Conservation (phyloP, 768 basidiomycete species). For the Xerocomus brunneocitrinus region DNA sequence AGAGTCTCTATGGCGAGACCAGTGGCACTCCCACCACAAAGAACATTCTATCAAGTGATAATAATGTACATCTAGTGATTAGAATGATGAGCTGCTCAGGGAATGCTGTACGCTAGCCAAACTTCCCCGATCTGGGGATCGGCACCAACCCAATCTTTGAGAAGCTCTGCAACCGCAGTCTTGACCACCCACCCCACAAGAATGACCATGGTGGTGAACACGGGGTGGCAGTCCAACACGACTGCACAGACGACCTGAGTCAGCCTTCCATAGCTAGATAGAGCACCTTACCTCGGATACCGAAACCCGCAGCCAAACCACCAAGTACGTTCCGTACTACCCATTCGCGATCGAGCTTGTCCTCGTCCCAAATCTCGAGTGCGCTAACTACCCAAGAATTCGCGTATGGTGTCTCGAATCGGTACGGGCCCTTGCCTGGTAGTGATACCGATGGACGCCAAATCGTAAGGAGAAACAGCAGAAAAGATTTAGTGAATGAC, state of each 20-base stretch:
- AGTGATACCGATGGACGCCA: slow-evolving; percentile 53
- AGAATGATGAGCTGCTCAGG: slow-evolving; percentile 28
- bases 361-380: slow-evolving; percentile 62
- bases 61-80: not conserved
- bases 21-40: slow-evolving; percentile 5
- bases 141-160: slow-evolving; percentile 65
- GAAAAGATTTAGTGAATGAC: slow-evolving; percentile 77
- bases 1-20: slow-evolving; percentile 14
- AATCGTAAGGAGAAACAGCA: slow-evolving; percentile 76
- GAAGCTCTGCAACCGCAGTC: slow-evolving; percentile 54
- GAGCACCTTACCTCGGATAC: slow-evolving; percentile 57
- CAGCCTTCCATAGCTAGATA: not conserved
- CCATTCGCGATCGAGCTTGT: slow-evolving; percentile 78
- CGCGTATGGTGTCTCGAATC: slow-evolving; percentile 26
- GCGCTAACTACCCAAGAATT: slow-evolving; percentile 36
- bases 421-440: slow-evolving; percentile 18
- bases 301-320: slow-evolving; percentile 85
- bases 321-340: slow-evolving; percentile 78
- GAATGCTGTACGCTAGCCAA: slow-evolving; percentile 83
- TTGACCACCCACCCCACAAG: slow-evolving; percentile 70
- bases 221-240: slow-evolving; percentile 70
- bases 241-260: slow-evolving; percentile 43
- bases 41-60: no score
- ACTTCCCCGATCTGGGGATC: slow-evolving; percentile 54
- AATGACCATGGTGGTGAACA: slow-evolving; percentile 73